Percentiles rank a stretch among this genome's conserved stretches.
Conservation (phyloP, 2,329 filamentous ascomycete species). For the Colletotrichum sansevieriae region DNA sequence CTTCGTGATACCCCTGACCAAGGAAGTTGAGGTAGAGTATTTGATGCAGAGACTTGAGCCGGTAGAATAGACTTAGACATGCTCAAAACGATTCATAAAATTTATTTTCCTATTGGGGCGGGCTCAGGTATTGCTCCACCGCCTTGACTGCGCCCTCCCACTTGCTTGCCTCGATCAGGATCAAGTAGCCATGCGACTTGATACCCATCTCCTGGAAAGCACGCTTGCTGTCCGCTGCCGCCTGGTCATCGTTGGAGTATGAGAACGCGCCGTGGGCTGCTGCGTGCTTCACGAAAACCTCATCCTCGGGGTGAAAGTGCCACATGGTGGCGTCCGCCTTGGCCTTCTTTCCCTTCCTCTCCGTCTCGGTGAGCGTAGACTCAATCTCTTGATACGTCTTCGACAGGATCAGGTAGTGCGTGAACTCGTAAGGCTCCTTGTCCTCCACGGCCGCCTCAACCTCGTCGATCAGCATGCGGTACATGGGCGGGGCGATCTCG, state of each 20-base stretch:
- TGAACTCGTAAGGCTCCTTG: slow-evolving; percentile 91
- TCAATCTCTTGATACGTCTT: slow-evolving; percentile 93
- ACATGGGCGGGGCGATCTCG: slow-evolving; percentile 93
- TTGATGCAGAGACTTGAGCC: slow-evolving; percentile 88
- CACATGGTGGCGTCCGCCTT: slow-evolving; percentile 75
- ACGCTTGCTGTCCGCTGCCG: slow-evolving; percentile 88
- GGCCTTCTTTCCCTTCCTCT: slow-evolving; percentile 76
- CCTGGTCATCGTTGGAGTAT: slow-evolving; percentile 85
- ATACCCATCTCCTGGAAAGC: slow-evolving; percentile 96
- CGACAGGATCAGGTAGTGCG: slow-evolving; percentile 91
- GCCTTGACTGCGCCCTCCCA: slow-evolving; percentile 83
- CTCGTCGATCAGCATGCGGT: slow-evolving; percentile 93
- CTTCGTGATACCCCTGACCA: slow-evolving; percentile 97
- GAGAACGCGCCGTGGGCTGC: slow-evolving; percentile 77
- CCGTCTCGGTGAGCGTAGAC: slow-evolving; percentile 77
- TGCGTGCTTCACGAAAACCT: slow-evolving; percentile 84
- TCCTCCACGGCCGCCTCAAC: slow-evolving; percentile 89
- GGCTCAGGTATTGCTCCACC: slow-evolving; percentile 79
- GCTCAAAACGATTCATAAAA: slow-evolving; percentile 36
- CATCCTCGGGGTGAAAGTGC: slow-evolving; percentile 97
- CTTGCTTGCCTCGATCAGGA: slow-evolving; percentile 84
- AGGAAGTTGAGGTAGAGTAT: slow-evolving; percentile 98
- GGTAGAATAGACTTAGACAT: slow-evolving; percentile 36
- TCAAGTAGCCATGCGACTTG: slow-evolving; percentile 84
- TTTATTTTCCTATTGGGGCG: slow-evolving; percentile 50